Base-by-base conservation (phyloP, 495 filamentous ascomycete species). In the Letharia columbiana region DNA sequence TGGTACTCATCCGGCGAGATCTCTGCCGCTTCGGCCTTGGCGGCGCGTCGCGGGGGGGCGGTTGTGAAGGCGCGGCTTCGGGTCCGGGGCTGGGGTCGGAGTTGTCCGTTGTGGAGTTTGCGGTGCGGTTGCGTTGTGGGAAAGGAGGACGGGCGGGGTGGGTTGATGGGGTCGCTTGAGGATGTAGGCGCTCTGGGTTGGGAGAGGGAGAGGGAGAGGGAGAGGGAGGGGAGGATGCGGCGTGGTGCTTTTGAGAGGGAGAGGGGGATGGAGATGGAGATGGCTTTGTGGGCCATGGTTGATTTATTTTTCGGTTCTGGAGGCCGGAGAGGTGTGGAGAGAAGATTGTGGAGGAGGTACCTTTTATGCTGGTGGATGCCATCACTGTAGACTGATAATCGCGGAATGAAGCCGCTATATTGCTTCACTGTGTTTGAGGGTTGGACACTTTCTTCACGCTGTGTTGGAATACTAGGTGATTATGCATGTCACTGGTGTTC, bases 1-100 rank as follows among this genome's bases (percentile, higher is more conserved):
- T 82, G 76, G 73, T 83, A 85, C 63, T 80, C 40, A 15, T 69
- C 62, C 1, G 58, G 7, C 11, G 66, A 15, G 20, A 64, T 37
- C 20, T 49, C 2, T 13, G 66, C 23, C 23, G 57, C 58, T 12
- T 35, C 8, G 12, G 18, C 6, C 35, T 35, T 49, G 17, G 59
- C 15, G 31, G n/a, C 9, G 58, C 12, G 39, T 39, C 10, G 64
- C 3, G 23, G 20, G 44, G 7, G 31, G 52, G 0, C 6, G 52
- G 52, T 35, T 17, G 52, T 56, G 49, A 52, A 13, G 1, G 49
- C 5, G 9, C 49, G 49, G n/a, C n/a, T 2, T 10, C 9, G 45
- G 6, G 6, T 6, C 20, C 10, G 45, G 18, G 45, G 20, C 10
- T 11, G 12, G 40, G 5, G 50, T 23, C 10, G 64, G 39, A 9